Conservation (phyloP, 2,329 filamentous ascomycete species). For the Alternaria novae-zelandiae region DNA sequence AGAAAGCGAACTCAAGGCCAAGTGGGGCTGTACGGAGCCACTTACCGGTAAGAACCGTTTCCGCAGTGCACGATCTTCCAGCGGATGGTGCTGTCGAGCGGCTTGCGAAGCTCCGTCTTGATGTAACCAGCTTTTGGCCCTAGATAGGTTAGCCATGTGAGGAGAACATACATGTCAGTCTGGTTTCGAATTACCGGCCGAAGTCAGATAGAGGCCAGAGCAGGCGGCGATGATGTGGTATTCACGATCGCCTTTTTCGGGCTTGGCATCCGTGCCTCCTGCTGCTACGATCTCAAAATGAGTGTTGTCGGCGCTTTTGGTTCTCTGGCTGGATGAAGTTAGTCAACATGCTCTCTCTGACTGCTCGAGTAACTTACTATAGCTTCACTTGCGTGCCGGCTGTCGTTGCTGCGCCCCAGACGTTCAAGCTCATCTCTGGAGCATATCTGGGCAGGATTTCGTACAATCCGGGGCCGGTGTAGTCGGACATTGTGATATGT, state of each 20-base stretch:
- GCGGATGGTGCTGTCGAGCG: neutral
- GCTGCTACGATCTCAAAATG: conserved; percentile 3
- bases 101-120: neutral
- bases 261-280: neutral
- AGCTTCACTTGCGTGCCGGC: neutral
- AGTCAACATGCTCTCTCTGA: neutral
- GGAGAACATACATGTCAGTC: neutral
- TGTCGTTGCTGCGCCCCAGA: neutral
- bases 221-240: conserved; percentile 4
- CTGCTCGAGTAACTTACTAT: neutral
- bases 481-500: neutral
- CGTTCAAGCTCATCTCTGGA: neutral
- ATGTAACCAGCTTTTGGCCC: neutral
- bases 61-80: neutral
- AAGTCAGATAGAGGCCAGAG: conserved; percentile 2
- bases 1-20: neutral
- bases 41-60: neutral
- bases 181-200: neutral
- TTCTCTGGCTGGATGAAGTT: neutral
- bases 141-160: neutral
- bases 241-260: conserved; percentile 6
- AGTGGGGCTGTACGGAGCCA: neutral
- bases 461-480: conserved; percentile 3
- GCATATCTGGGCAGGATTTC: neutral
- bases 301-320: neutral